Base-by-base conservation (phyloP, 768 basidiomycete genomes). In the Mrakia hoshinonis region DNA sequence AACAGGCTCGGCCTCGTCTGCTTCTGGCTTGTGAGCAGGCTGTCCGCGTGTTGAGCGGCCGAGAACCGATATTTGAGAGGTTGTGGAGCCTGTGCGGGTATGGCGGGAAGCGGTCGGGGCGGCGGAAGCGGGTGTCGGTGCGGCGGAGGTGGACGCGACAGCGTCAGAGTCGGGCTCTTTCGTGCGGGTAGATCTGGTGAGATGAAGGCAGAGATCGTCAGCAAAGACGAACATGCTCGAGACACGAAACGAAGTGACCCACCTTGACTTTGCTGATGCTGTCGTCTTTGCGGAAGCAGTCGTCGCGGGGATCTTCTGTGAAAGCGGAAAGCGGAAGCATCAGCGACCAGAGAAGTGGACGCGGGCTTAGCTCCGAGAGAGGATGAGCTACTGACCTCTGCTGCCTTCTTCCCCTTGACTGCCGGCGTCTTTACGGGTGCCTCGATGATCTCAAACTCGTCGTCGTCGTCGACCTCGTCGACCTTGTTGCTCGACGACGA, bases 371-470 rank as follows among this genome's bases (percentile, higher is more conserved):
- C 12, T n/a, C n/a, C 55, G 22, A 4, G 26, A n/a, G 5, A 13
- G 15, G 13, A 11, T 7, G 9, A 12, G 2, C 12, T 0, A 36
- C 38, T 63, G 31, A 48, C 29, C 60, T 51, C 31, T 13, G 61
- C 26, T 34, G 48, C 49, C 54, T 71, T 66, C 39, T 22, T 22
- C 2, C 58, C 61, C 26, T 52, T 68, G 39, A 24, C 54, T 4
- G 38, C 49, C 26, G 68, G 46, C 51, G 67, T 11, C 52, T 26
- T 52, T 10, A 29, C 4, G 13, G 67, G 67, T 34, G 36, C 43
- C 13, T 72, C 70, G 26, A 72, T 38, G 26, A 72, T 66, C 65
- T 72, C 70, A 26, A 67, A 72, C 7, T 24, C 67, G 12, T 55
- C 67, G 12, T 55, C 52, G n/a, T 60, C 70, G 18, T 71, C 70